These are phyloP conservation scores for Lactarius pseudohatsudake DNA, from an alignment of 768 basidiomycete species.

Conservation along the genomic window DNA sequence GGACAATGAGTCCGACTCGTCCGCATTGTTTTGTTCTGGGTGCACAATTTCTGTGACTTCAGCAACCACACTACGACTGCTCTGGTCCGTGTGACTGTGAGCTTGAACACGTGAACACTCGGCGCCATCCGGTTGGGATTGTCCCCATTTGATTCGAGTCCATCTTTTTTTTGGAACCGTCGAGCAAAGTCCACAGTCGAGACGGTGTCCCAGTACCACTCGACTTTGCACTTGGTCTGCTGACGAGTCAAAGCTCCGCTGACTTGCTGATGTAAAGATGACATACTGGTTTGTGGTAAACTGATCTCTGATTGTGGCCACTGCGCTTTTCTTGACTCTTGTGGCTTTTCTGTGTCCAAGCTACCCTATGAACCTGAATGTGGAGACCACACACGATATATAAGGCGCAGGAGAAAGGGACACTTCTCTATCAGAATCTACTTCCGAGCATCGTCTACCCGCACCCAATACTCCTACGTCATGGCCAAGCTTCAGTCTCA, in stretches of 20 bases:
- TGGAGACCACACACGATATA: slow-evolving; percentile 23
- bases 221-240: background rate
- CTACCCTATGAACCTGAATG: slow-evolving; percentile 23
- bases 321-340: slow-evolving; percentile 17
- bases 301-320: slow-evolving; percentile 17
- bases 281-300: slow-evolving; percentile 11
- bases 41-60: background rate
- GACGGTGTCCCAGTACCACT: background rate
- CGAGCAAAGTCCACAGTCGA: background rate
- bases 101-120: background rate
- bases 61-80: too few relatives aligned
- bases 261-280: slow-evolving; percentile 8
- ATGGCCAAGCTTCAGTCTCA: slow-evolving; percentile 24
- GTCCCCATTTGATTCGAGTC: too few relatives aligned
- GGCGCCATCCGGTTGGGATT: background rate
- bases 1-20: background rate
- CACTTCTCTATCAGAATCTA: background rate
- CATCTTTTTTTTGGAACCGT: too few relatives aligned
- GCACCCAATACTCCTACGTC: background rate
- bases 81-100: too few relatives aligned
- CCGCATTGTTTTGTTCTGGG: background rate
- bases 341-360: slow-evolving; percentile 23
- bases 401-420: slow-evolving; percentile 12
- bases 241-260: background rate
- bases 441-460: slow-evolving; percentile 1